A percentile compares a stretch with the other conserved stretches of the same genome.
phyloP scores from a whole-genome alignment of 2,329 filamentous ascomycete species.

The Colletotrichum scovillei region DNA sequence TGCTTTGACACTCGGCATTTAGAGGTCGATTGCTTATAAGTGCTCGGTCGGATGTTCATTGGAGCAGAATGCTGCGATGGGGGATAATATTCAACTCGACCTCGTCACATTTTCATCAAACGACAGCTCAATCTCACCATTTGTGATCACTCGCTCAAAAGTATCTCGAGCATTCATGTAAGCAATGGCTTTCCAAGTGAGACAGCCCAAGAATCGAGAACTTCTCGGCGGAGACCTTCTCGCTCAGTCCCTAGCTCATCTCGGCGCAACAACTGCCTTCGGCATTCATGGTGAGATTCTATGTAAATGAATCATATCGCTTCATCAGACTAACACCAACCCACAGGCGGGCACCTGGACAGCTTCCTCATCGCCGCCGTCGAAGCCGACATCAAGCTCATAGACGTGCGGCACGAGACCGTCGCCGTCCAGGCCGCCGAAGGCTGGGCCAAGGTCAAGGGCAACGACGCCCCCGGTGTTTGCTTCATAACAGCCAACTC shows the following conservation, averaged over 20 bases:
- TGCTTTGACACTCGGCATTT: neutral
- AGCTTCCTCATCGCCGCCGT: slow-evolving; percentile 23
- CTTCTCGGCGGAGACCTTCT: slow-evolving; percentile 18
- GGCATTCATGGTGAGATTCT: slow-evolving; percentile 2
- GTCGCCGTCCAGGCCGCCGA: slow-evolving; percentile 24
- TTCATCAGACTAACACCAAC: neutral
- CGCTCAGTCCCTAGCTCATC: slow-evolving; percentile 11
- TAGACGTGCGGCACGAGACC: slow-evolving; percentile 24
- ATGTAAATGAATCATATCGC: neutral
- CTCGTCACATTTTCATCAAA: neutral
- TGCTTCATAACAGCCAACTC: slow-evolving; percentile 28
- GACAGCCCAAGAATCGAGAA: slow-evolving; percentile 9
- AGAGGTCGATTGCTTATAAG: neutral
- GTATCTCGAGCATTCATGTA: neutral
- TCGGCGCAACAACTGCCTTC: slow-evolving; percentile 14
- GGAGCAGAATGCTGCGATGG: neutral
- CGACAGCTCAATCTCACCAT: neutral
- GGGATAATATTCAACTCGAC: neutral
- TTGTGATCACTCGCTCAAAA: neutral
- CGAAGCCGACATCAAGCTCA: slow-evolving; percentile 24
- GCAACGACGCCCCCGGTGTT: slow-evolving; percentile 2
- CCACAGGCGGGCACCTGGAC: slow-evolving; percentile 14
- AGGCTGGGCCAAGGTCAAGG: slow-evolving; percentile 23
- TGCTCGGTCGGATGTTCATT: neutral
- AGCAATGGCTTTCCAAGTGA: slow-evolving; percentile 10